Evolutionary conservation across 345 rosid genomes (phyloP).

Genomic region (Gossypium rotundifolium): DNA sequence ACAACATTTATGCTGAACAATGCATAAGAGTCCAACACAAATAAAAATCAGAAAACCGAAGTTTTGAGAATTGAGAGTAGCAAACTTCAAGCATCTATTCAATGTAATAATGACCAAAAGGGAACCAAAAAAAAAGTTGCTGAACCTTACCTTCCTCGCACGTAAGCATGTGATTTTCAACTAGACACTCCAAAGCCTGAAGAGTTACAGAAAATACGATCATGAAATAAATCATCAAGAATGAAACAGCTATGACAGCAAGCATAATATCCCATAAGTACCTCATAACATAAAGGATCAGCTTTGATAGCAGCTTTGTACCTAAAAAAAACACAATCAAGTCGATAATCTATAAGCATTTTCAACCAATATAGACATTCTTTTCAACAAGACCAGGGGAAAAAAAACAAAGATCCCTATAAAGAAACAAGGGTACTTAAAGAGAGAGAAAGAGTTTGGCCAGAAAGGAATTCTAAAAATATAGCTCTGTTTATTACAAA

Average conservation of each 20-base stretch:
- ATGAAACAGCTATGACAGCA: not conserved
- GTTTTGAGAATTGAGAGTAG: not conserved
- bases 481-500: not conserved
- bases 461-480: not conserved
- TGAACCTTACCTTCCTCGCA: constrained; percentile 69
- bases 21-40: not conserved
- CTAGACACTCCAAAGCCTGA: constrained; percentile 95
- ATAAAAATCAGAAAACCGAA: not conserved
- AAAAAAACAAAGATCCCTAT: not conserved
- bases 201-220: constrained; percentile 16
- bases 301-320: constrained; percentile 96
- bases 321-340: constrained; percentile 36
- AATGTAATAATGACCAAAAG: not conserved
- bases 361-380: not conserved
- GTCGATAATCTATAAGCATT: not conserved
- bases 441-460: not conserved
- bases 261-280: constrained; percentile 20
- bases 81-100: not conserved
- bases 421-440: not conserved
- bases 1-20: not conserved
- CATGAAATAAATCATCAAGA: constrained; percentile 6
- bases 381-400: not conserved
- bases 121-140: constrained; percentile 8
- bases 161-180: constrained; percentile 92
- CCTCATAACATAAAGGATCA: constrained; percentile 98